Base-by-base conservation (phyloP, 2,329 filamentous ascomycete species). In the Curvularia hawaiiensis region DNA sequence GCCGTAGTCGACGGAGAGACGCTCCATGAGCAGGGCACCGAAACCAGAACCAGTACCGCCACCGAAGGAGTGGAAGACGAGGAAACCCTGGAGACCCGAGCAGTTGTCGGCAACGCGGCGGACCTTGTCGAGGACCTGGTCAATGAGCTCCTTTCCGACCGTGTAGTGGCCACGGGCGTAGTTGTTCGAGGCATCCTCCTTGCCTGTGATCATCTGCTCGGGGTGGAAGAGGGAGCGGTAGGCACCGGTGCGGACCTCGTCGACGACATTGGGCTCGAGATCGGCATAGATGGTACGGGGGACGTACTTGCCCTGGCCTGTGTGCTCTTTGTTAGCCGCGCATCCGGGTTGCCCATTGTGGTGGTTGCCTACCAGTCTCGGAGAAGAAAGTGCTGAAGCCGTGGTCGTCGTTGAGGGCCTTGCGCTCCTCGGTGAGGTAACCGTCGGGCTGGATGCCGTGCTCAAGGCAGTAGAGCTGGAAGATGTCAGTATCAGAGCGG, bases 321-420 rank as follows among this genome's bases (percentile, higher is more conserved):
- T 31, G 44, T 50, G n/a, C 14, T 18, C 22, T 56, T 33, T 55
- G 60, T 74, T 58, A 75, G 66, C 66, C 38, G 54, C 44, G 48
- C 39, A 64, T 47, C 52, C 59, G 56, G 50, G 55, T 61, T 58
- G 53, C 58, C 56, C 54, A 24, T 40, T 28, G 45, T 41, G 38
- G 46, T 33, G 5, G 35, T 20, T 38, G 55, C 55, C 26, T 91
- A 98, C 95, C 94, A 76, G 95, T 98, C 87, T 99, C 95, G 71
- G 94, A 97, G 87, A 99, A 99, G 88, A 99, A 99, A 75, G 95
- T 99, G 86, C 93, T 97, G 88, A 99, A 99, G 69, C 95, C 95
- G 77, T 97, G 91, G 79, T 98, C 95, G 65, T 92, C 90, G 66
- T 96, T 90, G 77, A 88, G 88, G 72, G 87, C 88, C 86, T 98